Evolutionary conservation across 1,284 basidiomycete genomes (phyloP).

Genomic region (Boletus semigastroideus): DNA sequence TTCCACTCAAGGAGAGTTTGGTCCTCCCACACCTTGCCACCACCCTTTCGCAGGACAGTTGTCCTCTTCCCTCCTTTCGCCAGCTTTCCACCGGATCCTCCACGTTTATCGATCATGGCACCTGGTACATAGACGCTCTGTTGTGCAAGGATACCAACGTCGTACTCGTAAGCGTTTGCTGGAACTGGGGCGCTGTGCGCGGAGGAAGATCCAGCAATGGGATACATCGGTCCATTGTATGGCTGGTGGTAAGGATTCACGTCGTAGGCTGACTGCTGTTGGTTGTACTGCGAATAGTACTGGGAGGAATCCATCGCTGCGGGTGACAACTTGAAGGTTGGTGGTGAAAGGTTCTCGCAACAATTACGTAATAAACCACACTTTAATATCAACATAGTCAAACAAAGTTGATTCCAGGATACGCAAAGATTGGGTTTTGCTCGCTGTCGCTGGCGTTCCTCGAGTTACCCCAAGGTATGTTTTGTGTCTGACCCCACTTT

Average conservation of each 20-base stretch:
- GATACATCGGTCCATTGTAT: slow-evolving; percentile 72
- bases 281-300: slow-evolving; percentile 45
- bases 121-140: slow-evolving; percentile 88
- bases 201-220: slow-evolving; percentile 63
- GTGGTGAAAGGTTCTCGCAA: not conserved
- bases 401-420: slow-evolving; percentile 20
- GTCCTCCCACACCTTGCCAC: slow-evolving; percentile 97
- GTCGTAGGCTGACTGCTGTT: slow-evolving; percentile 53
- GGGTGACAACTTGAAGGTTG: not conserved
- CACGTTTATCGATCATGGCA: slow-evolving; percentile 82
- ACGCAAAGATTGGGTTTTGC: slow-evolving; percentile 9
- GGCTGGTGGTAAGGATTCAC: slow-evolving; percentile 77
- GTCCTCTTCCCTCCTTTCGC: slow-evolving; percentile 90
- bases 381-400: slow-evolving; percentile 29
- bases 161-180: slow-evolving; percentile 87
- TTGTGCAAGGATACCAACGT: slow-evolving; percentile 83
- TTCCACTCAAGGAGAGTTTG: slow-evolving; percentile 98
- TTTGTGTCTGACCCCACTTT: not conserved
- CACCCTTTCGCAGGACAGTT: slow-evolving; percentile 94
- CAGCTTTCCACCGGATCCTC: slow-evolving; percentile 79
- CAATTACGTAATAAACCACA: slow-evolving; percentile 22
- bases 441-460: slow-evolving; percentile 40
- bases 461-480: slow-evolving; percentile 58
- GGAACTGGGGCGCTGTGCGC: slow-evolving; percentile 76
- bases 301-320: slow-evolving; percentile 30